Evolutionary conservation across 208 protist species (phyloP).

Genomic region (Trypanosoma grayi): DNA sequence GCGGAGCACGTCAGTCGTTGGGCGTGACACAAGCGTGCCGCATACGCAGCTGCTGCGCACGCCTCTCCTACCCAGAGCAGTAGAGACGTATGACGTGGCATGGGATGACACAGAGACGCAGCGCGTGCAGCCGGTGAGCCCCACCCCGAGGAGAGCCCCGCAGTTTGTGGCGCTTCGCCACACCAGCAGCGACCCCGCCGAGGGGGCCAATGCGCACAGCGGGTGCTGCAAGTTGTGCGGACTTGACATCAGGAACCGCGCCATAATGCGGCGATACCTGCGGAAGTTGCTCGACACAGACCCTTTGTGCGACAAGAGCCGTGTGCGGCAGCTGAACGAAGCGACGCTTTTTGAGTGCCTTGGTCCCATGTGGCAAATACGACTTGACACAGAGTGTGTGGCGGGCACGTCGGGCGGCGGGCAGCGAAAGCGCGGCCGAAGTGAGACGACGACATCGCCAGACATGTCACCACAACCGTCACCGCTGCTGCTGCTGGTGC

Average conservation of each 20-base stretch:
- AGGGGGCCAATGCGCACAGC: neutral
- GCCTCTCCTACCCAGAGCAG: neutral
- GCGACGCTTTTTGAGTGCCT: conserved; percentile 41
- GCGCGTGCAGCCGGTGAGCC: neutral
- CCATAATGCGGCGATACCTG: conserved; percentile 41
- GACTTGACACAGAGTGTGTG: neutral
- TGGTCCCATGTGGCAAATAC: conserved; percentile 61
- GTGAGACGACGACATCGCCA: no score
- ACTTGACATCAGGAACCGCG: conserved; percentile 50
- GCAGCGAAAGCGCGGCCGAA: conserved; percentile 2
- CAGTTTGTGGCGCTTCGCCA: neutral
- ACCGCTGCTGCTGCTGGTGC: conserved; percentile 18
- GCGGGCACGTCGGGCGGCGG: neutral
- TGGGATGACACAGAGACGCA: conserved; percentile 8
- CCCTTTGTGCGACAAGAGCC: conserved; percentile 37
- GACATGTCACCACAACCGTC: no score
- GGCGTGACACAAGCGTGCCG: neutral
- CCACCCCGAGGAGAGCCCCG: neutral
- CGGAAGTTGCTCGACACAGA: conserved; percentile 33
- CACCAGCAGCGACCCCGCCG: neutral
- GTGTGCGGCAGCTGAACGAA: conserved; percentile 52
- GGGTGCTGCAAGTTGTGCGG: conserved; percentile 67
- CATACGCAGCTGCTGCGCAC: conserved; percentile 12
- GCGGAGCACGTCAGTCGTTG: neutral
- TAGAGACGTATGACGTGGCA: neutral